phyloP scores from a whole-genome alignment of 768 basidiomycete genomes.

The Podaxis mareebaensis region DNA sequence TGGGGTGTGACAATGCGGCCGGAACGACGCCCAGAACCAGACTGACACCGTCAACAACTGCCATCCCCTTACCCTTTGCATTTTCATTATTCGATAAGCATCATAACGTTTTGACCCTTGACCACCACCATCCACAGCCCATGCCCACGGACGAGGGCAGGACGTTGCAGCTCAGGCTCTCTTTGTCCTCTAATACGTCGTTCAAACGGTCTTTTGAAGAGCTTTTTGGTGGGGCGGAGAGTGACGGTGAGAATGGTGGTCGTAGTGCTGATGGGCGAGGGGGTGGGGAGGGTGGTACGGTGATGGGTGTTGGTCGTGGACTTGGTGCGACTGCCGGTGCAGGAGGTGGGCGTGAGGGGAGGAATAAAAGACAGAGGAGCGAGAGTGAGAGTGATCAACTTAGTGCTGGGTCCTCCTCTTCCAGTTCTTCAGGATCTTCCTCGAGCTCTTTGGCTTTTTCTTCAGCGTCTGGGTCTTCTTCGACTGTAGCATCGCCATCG shows the following conservation, averaged over 20 bases:
- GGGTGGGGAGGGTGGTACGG: background rate
- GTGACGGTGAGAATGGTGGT: background rate
- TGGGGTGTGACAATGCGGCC: background rate
- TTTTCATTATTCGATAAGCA: background rate
- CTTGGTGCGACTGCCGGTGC: background rate
- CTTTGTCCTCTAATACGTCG: slow-evolving; percentile 6
- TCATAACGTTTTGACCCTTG: too few species aligned
- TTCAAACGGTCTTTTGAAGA: slow-evolving; percentile 16
- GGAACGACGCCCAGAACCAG: too few species aligned
- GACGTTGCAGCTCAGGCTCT: slow-evolving; percentile 9
- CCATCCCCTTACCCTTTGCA: background rate
- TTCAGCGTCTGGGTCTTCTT: background rate
- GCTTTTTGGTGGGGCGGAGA: slow-evolving; percentile 12
- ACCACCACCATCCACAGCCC: background rate
- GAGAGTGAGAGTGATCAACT: background rate
- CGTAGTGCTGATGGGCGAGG: background rate
- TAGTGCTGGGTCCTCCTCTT: background rate
- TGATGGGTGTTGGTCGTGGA: background rate
- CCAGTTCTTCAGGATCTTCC: background rate
- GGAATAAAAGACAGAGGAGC: slow-evolving; percentile 13
- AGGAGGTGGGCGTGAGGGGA: background rate
- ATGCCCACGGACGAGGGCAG: slow-evolving; percentile 11
- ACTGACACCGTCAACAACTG: background rate
- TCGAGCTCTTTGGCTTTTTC: background rate
- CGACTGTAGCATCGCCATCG: too few species aligned